phyloP scores from a whole-genome alignment of 1,284 basidiomycete species.

The Ustilago curta region DNA sequence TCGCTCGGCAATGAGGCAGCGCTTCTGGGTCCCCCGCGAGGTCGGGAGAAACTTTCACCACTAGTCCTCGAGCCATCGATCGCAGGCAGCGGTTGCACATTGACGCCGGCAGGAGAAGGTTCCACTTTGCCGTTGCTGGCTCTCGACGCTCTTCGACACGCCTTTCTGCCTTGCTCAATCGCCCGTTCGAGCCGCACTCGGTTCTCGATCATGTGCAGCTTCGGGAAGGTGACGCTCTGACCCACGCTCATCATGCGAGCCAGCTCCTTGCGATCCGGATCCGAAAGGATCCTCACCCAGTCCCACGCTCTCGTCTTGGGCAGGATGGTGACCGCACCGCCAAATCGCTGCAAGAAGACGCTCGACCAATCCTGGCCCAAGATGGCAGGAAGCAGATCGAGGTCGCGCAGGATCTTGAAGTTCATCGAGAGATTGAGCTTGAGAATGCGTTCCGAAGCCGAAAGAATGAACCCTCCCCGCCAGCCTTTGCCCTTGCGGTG shows the following conservation, averaged over 20 bases:
- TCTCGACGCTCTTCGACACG: constrained; percentile 36
- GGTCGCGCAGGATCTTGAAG: constrained; percentile 67
- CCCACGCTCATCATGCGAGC: constrained; percentile 60
- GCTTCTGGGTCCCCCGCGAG: constrained; percentile 14
- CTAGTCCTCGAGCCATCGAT: constrained; percentile 31
- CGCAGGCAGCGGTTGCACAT: constrained; percentile 17
- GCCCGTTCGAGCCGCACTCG: constrained; percentile 63
- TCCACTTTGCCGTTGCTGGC: constrained; percentile 14
- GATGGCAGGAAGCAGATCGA: constrained; percentile 63
- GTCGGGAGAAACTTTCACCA: constrained; percentile 23
- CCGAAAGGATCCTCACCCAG: constrained; percentile 64
- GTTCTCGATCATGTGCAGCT: constrained; percentile 68
- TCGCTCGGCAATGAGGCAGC: constrained; percentile 30
- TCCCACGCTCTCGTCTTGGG: constrained; percentile 64
- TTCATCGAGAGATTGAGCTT: constrained; percentile 66
- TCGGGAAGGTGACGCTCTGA: constrained; percentile 64
- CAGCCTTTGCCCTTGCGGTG: constrained; percentile 86
- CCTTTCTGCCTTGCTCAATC: constrained; percentile 57
- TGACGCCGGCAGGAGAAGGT: constrained; percentile 8
- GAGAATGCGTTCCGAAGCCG: constrained; percentile 69
- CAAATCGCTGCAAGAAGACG: constrained; percentile 65
- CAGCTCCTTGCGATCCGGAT: constrained; percentile 64
- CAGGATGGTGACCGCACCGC: constrained; percentile 66
- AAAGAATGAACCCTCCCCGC: constrained; percentile 86
- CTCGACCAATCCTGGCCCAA: constrained; percentile 66